Evolutionary conservation across 1,139 yeast genomes (phyloP), one percentile per base, ranked within the genome.

Genomic region (Pichia sp.): DNA sequence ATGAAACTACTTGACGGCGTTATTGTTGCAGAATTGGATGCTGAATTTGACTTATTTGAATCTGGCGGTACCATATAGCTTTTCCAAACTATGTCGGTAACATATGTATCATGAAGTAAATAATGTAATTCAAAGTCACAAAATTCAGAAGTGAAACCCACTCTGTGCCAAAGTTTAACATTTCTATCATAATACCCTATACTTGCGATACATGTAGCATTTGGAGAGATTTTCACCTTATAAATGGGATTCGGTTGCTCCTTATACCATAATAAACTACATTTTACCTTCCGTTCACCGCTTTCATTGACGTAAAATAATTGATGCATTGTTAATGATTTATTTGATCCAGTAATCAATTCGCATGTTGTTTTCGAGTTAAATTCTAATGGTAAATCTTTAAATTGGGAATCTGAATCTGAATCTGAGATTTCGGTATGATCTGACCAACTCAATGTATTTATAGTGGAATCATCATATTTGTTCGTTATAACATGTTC

Each of bases 151-250:
- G 86, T 92, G 56, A 81, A 85, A 11, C 83, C 76, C 4, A 81
- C 69, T 39, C 97, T 68, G 41, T 81, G 73, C 96, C 96, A 90
- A 4, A 89, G 71, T 58, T 86, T 87, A 30, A 86, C 79, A 12
- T 82, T 66, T 40, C 73, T 69, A 59, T 87, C 96, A 57, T 73
- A 76, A 39, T 66, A 66, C 0, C 82, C 80, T 39, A 77, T 71
- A 41, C 83, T 74, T 4, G 90, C 82, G 26, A 90, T 77, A 41
- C 81, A 68, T 47, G 75, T 76, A 0, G 87, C 78, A 52, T 82
- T 82, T 25, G 76, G 78, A 0, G 94, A 78, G 37, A 82, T 75
- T 33, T 68, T 66, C 6, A 80, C 73, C 40, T 66, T 59, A 43
- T 73, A 71, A 0, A 81, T 78, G 0, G 87, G 81, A 35, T 69